phyloP scores from a whole-genome alignment of 306 rosid species.

The Oxytropis ochrocephala region DNA sequence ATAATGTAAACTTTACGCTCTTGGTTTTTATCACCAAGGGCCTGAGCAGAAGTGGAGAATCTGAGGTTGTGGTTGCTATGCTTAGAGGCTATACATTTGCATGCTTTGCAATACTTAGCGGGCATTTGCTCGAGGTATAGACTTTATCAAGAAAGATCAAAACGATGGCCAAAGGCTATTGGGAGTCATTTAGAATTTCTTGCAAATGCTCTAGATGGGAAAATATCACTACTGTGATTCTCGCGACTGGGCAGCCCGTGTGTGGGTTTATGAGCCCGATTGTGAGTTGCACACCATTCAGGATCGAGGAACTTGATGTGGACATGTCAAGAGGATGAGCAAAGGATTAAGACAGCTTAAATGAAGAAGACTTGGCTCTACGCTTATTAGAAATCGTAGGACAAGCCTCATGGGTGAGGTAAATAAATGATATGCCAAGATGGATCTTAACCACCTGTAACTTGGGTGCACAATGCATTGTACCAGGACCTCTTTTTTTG shows the following conservation, averaged over 20 bases:
- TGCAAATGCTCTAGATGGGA: too few species aligned
- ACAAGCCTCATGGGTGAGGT: slow-evolving; percentile 77
- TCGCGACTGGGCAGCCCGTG: too few species aligned
- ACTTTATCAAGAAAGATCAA: slow-evolving; percentile 64
- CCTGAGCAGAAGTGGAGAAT: slow-evolving; percentile 47
- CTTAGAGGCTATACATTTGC: slow-evolving; percentile 91
- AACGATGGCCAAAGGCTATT: slow-evolving; percentile 67
- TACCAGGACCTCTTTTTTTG: not conserved
- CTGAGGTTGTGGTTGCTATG: slow-evolving; percentile 68
- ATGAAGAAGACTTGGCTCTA: slow-evolving; percentile 80
- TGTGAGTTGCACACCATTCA: too few species aligned
- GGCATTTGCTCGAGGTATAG: slow-evolving; percentile 82
- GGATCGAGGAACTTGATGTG: slow-evolving; percentile 70
- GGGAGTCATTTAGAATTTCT: too few species aligned
- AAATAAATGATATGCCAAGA: slow-evolving; percentile 61
- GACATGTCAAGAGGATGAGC: slow-evolving; percentile 68
- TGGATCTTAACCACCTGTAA: slow-evolving; percentile 16
- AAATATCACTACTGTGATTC: too few species aligned
- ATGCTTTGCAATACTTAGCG: slow-evolving; percentile 68
- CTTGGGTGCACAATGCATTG: slow-evolving; percentile 12
- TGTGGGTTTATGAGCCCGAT: too few species aligned
- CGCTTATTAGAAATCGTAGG: slow-evolving; percentile 63
- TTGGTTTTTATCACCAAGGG: slow-evolving; percentile 76
- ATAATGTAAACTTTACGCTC: slow-evolving; percentile 86
- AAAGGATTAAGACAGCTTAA: slow-evolving; percentile 67